Evolutionary conservation across 2,329 filamentous ascomycete genomes (phyloP), one percentile per base, ranked within the genome.

Genomic region (Talaromyces sp.): DNA sequence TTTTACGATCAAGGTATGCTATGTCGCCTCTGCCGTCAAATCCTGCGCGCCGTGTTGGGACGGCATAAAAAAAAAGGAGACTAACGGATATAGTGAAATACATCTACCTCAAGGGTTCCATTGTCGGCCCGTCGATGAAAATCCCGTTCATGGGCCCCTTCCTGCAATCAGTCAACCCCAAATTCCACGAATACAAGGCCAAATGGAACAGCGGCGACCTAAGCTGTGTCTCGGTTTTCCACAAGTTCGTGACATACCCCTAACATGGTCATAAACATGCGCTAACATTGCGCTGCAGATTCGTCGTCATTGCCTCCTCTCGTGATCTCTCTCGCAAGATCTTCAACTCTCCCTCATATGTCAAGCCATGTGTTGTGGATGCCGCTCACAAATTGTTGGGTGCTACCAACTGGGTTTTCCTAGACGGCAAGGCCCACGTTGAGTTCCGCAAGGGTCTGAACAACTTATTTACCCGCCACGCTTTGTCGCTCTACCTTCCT

Each of bases 361-460:
- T 96, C 74, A 97, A 97, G 80, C 94, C 94, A 48, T 97, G 92
- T 72, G 92, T 99, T 63, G 94, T 99, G 65, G 93, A 97, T 74
- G 87, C 88, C 62, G 94, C 94, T 21, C 88, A 91, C 78, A 97
- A 97, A 80, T 89, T 99, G 56, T 86, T 99, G 57, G 90, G 94
- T 62, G 84, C 87, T 63, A 88, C 89, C 70, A 97, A 97, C 80
- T 99, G 92, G 91, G 94, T 97, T 19, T 97, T 97, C 79, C 81
- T 99, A 66, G 93, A 97, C 72, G 94, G 94, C 71, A 95, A 92
- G 79, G 86, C 87, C 43, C 94, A 99, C 70, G 91, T 96, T 67
- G 94, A 97, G 71, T 99, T 94, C 79, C 92, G 94, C 74, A 97
- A 97, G 81, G 94, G 94, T 57, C 82, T 99, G 66, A 97, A 97